Conservation (phyloP, 2,329 filamentous ascomycete genomes). For the Colletotrichum abscissum region DNA sequence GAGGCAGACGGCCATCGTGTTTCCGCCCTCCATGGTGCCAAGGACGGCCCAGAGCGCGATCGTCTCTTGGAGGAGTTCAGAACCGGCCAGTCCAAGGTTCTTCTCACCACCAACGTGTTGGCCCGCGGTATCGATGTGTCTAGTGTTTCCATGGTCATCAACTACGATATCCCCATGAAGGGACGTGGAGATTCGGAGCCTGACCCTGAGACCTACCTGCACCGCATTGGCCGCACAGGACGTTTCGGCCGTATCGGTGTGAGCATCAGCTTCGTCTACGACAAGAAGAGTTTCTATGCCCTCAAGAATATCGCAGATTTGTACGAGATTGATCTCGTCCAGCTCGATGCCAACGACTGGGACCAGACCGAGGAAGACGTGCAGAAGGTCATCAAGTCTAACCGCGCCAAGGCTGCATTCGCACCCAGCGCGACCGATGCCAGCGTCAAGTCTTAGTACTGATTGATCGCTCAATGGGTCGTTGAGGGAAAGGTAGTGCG, state of each 20-base stretch:
- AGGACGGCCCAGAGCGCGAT: slow-evolving; percentile 87
- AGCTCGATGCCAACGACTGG: slow-evolving; percentile 89
- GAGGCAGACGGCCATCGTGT: slow-evolving; percentile 90
- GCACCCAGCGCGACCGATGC: slow-evolving; percentile 58
- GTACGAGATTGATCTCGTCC: slow-evolving; percentile 84
- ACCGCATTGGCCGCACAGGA: slow-evolving; percentile 96
- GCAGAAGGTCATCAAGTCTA: slow-evolving; percentile 82
- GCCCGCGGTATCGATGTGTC: slow-evolving; percentile 94
- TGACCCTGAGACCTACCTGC: slow-evolving; percentile 95
- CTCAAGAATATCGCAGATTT: slow-evolving; percentile 83
- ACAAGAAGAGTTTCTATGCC: slow-evolving; percentile 82
- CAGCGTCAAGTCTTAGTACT: slow-evolving; percentile 23
- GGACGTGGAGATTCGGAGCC: slow-evolving; percentile 82
- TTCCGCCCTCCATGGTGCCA: slow-evolving; percentile 87
- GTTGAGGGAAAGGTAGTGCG: not conserved
- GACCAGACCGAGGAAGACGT: slow-evolving; percentile 87
- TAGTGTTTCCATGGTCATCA: slow-evolving; percentile 97
- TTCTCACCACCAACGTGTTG: slow-evolving; percentile 97
- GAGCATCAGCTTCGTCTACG: slow-evolving; percentile 93
- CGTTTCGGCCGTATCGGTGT: slow-evolving; percentile 97
- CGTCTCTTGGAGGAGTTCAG: slow-evolving; percentile 88
- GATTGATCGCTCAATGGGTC: not conserved
- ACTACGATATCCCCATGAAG: slow-evolving; percentile 89
- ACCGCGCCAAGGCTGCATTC: slow-evolving; percentile 66
- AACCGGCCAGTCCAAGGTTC: slow-evolving; percentile 87